A percentile compares a stretch with the other conserved stretches of the same genome.
These are phyloP conservation scores for Paraleonurus japonicus DNA, from an alignment of 257 asterid species.

Conservation along the genomic window DNA sequence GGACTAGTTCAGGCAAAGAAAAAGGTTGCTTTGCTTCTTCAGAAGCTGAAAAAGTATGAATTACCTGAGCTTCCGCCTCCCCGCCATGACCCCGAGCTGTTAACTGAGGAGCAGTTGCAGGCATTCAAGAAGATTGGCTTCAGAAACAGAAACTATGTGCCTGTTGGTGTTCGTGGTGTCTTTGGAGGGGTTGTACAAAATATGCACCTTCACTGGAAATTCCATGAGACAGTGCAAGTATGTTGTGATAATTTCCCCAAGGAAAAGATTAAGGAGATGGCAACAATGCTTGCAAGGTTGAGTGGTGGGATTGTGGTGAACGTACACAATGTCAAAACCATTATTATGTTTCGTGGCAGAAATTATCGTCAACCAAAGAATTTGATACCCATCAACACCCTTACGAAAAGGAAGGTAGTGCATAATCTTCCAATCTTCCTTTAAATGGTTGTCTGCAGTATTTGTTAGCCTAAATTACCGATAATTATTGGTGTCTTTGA, in stretches of 20 bases:
- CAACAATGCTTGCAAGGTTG: slow-evolving; percentile 84
- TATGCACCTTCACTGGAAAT: slow-evolving; percentile 99
- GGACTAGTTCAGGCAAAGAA: slow-evolving; percentile 84
- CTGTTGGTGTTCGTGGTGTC: slow-evolving; percentile 99
- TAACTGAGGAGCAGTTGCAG: slow-evolving; percentile 86
- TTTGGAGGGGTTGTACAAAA: slow-evolving; percentile 98
- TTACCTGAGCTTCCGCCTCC: slow-evolving; percentile 95
- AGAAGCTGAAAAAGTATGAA: slow-evolving; percentile 92
- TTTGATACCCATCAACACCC: slow-evolving; percentile 92
- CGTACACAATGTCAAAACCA: slow-evolving; percentile 79
- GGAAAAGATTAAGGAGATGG: slow-evolving; percentile 95
- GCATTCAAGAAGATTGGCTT: slow-evolving; percentile 92
- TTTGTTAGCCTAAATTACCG: background rate
- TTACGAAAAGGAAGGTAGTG: slow-evolving; percentile 87
- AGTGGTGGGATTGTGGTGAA: slow-evolving; percentile 93
- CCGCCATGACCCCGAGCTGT: slow-evolving; percentile 91
- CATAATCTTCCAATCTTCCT: slow-evolving; percentile 13
- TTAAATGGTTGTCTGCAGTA: slow-evolving; percentile 9
- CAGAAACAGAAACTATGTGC: slow-evolving; percentile 85
- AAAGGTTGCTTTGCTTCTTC: slow-evolving; percentile 92
- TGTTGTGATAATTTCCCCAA: slow-evolving; percentile 93
- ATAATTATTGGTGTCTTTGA: slow-evolving; percentile 14
- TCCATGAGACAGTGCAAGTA: slow-evolving; percentile 97
- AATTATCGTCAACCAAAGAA: slow-evolving; percentile 96
- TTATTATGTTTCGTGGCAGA: slow-evolving; percentile 95